phyloP scores from a whole-genome alignment of 257 asterid genomes.

The Przewalskia tangutica region DNA sequence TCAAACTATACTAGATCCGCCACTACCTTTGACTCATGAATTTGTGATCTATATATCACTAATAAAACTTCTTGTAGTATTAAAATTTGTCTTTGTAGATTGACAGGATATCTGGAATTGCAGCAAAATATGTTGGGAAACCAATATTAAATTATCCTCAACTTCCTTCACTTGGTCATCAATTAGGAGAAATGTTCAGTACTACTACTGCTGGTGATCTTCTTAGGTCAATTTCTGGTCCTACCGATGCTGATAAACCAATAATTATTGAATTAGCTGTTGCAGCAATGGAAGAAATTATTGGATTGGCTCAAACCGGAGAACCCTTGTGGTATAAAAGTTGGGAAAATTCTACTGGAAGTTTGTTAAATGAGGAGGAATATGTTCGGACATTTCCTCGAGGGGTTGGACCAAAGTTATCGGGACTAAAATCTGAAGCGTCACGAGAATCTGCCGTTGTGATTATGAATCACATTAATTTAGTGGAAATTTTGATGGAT shows the following conservation, averaged over 20 bases:
- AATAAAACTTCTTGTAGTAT: not conserved
- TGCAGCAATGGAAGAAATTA: conserved; percentile 75
- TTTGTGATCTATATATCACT: not conserved
- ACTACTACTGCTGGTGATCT: conserved; percentile 32
- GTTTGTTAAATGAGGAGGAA: conserved; percentile 29
- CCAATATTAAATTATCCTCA: conserved; percentile 45
- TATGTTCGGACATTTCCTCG: conserved; percentile 31
- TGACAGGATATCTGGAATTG: conserved; percentile 64
- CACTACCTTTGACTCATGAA: not conserved
- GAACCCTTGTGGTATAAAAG: conserved; percentile 59
- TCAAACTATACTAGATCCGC: not conserved
- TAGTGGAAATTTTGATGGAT: too few relatives aligned
- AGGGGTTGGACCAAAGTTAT: conserved; percentile 40
- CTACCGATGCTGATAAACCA: conserved; percentile 54
- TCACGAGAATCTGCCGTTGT: conserved; percentile 2
- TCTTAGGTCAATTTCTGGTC: conserved; percentile 54
- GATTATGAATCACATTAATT: too few relatives aligned
- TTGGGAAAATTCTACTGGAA: conserved; percentile 14
- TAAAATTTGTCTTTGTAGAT: conserved; percentile 23
- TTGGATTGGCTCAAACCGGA: conserved; percentile 59
- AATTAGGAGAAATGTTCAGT: conserved; percentile 34
- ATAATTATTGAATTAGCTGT: conserved; percentile 66
- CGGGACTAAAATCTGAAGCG: conserved; percentile 36
- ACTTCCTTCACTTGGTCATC: conserved; percentile 36
- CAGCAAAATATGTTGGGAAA: conserved; percentile 62